Evolutionary conservation across 2,329 filamentous ascomycete genomes (phyloP).

Genomic region (Septoria petroselini): DNA sequence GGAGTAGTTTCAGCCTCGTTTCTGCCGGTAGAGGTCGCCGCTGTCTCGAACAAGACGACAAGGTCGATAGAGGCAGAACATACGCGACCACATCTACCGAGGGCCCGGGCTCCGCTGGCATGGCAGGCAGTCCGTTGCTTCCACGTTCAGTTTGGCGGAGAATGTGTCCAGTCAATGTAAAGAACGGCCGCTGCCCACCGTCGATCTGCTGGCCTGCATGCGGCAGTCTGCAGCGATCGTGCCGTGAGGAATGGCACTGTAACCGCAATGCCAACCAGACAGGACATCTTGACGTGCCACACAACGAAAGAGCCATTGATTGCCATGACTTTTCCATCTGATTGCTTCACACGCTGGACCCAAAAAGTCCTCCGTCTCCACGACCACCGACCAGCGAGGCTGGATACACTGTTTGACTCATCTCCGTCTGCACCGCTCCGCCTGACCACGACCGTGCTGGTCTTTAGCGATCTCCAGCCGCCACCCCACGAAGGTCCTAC

Average conservation of each 20-base stretch:
- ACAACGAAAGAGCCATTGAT: neutral
- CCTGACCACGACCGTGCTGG: neutral
- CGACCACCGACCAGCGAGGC: slow-evolving; percentile 1
- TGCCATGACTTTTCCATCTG: neutral
- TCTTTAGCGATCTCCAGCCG: neutral
- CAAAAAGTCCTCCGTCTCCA: neutral
- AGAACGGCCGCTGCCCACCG: too few species aligned
- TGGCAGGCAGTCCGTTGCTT: too few species aligned
- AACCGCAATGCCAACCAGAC: neutral
- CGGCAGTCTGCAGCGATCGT: neutral
- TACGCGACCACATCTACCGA: too few species aligned
- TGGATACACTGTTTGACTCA: slow-evolving; percentile 9
- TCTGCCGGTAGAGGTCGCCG: neutral
- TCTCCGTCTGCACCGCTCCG: slow-evolving; percentile 15
- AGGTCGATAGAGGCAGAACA: too few species aligned
- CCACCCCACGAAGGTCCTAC: too few species aligned
- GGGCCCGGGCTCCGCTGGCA: too few species aligned
- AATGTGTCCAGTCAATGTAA: too few species aligned
- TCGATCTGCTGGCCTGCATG: too few species aligned
- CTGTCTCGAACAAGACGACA: too few species aligned
- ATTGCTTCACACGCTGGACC: slow-evolving; percentile 6
- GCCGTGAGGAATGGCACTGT: neutral
- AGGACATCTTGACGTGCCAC: too few species aligned
- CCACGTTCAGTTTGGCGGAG: too few species aligned
- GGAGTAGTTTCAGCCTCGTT: neutral